Evolutionary conservation across 768 basidiomycete genomes (phyloP).

Genomic region (Tremella yokohamensis): DNA sequence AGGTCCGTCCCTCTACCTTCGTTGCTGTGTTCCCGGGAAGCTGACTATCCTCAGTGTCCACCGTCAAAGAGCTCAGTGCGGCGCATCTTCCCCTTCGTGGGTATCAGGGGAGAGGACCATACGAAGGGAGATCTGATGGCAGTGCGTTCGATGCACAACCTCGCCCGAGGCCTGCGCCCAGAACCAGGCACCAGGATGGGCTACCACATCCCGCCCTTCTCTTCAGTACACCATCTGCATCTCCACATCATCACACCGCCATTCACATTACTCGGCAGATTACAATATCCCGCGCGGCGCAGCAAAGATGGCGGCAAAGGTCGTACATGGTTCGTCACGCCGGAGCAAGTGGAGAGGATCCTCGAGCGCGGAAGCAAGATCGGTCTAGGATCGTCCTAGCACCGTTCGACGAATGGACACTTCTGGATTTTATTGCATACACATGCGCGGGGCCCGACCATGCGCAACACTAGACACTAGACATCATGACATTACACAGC

Average conservation of each 20-base stretch:
- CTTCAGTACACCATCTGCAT: constrained; percentile 47
- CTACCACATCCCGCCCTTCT: constrained; percentile 50
- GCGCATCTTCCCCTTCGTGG: constrained; percentile 38
- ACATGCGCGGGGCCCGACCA: too few relatives aligned
- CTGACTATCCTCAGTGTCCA: constrained; percentile 22
- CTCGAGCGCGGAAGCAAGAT: constrained; percentile 22
- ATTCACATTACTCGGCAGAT: constrained; percentile 27
- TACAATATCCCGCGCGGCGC: constrained; percentile 39
- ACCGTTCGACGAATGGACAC: too few relatives aligned
- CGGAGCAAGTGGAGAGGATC: constrained; percentile 25
- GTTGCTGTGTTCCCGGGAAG: background rate
- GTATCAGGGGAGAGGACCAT: too few relatives aligned
- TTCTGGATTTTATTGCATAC: too few relatives aligned
- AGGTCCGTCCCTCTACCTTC: constrained; percentile 17
- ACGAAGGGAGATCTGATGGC: constrained; percentile 7
- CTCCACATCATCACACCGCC: constrained; percentile 42
- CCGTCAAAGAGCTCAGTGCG: constrained; percentile 27
- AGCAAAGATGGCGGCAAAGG: constrained; percentile 14
- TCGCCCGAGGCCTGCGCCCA: background rate
- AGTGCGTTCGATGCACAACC: background rate
- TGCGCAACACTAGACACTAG: too few relatives aligned
- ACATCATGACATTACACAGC: background rate
- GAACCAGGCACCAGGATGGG: constrained; percentile 29
- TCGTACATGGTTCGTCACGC: constrained; percentile 36
- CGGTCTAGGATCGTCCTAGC: constrained; percentile 21